Evolutionary conservation across 495 filamentous ascomycete species (phyloP).

Genomic region (Talaromyces ruber): DNA sequence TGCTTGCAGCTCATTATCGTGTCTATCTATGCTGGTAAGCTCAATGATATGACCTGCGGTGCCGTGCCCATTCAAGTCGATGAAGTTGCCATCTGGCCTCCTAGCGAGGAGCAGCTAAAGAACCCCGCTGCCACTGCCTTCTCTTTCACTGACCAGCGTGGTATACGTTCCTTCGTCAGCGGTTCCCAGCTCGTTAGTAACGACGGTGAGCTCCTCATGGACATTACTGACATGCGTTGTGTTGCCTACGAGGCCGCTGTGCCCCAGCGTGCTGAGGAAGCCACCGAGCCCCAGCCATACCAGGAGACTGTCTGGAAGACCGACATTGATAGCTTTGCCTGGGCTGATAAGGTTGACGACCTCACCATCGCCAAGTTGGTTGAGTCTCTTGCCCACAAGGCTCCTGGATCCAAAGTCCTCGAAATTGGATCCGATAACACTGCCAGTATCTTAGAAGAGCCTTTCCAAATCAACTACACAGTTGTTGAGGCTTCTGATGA

Average conservation of each 20-base stretch:
- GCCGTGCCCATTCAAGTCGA: slow-evolving; percentile 28
- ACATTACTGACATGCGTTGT: slow-evolving; percentile 18
- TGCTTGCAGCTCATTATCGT: slow-evolving; percentile 26
- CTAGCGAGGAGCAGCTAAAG: slow-evolving; percentile 9
- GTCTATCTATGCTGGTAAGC: slow-evolving; percentile 20
- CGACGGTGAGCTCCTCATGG: slow-evolving; percentile 15
- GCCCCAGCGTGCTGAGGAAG: slow-evolving; percentile 13
- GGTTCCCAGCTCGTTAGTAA: slow-evolving; percentile 3
- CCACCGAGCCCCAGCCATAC: slow-evolving; percentile 6
- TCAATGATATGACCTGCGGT: slow-evolving; percentile 20
- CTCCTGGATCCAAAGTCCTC: not conserved
- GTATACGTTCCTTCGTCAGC: slow-evolving; percentile 7
- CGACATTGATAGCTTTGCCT: not conserved
- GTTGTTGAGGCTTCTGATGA: not conserved
- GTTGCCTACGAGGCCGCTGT: slow-evolving; percentile 24
- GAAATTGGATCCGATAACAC: not conserved
- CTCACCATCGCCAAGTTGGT: not conserved
- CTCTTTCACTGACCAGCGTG: slow-evolving; percentile 5
- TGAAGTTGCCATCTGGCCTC: slow-evolving; percentile 21
- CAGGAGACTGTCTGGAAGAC: slow-evolving; percentile 5
- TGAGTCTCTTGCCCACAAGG: slow-evolving; percentile 1
- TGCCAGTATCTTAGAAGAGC: not conserved
- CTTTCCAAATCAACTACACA: not conserved
- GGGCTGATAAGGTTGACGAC: not conserved
- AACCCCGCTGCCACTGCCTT: not conserved